These are phyloP conservation scores for Daedalea quercina DNA, from an alignment of 768 basidiomycete species.

Conservation along the genomic window DNA sequence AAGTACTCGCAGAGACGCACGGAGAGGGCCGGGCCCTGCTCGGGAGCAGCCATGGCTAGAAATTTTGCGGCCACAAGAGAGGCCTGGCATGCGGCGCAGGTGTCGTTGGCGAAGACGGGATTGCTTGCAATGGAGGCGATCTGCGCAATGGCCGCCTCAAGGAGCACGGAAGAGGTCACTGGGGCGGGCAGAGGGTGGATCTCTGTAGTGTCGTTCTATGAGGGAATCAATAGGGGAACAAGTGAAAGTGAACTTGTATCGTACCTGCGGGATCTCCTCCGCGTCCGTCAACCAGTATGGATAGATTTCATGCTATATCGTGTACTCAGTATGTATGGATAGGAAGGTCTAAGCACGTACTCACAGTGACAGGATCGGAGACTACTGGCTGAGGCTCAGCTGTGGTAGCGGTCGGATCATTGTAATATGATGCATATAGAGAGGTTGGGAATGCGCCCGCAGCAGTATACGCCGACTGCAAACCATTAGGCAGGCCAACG, in stretches of 20 bases:
- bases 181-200: conserved; percentile 60
- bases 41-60: conserved; percentile 54
- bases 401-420: conserved; percentile 63
- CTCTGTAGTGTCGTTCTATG: conserved; percentile 50
- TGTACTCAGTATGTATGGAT: not conserved
- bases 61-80: conserved; percentile 59
- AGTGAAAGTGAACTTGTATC: no score
- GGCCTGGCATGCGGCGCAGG: conserved; percentile 56
- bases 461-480: conserved; percentile 44
- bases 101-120: conserved; percentile 44
- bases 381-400: conserved; percentile 71
- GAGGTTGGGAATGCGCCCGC: conserved; percentile 62
- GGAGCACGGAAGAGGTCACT: conserved; percentile 39
- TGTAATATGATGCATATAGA: conserved; percentile 59
- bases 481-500: conserved; percentile 4
- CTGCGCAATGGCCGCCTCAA: conserved; percentile 48
- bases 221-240: conserved; percentile 1
- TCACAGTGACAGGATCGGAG: conserved; percentile 61
- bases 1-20: conserved; percentile 55
- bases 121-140: conserved; percentile 48
- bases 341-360: not conserved
- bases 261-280: conserved; percentile 44
- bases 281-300: conserved; percentile 60
- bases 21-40: conserved; percentile 48
- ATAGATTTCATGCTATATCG: conserved; percentile 47